Conservation (phyloP, 768 basidiomycete species). For the Phylloporus arenicola region DNA sequence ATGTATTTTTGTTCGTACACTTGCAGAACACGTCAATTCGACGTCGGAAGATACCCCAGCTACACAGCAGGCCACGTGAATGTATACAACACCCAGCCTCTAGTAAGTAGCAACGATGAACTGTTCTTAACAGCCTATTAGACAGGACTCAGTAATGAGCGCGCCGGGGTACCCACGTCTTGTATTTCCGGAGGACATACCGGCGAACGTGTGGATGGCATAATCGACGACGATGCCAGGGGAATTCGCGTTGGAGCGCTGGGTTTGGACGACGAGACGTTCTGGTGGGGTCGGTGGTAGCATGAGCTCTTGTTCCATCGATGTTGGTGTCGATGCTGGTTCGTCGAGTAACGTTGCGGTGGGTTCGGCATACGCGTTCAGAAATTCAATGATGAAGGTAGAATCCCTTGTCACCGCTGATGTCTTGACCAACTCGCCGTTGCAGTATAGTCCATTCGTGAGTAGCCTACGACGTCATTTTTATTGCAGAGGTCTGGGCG, state of each 20-base stretch:
- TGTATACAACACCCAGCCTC: too few species aligned
- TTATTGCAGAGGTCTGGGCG: constrained; percentile 68
- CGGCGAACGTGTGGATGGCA: too few species aligned
- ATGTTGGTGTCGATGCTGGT: neutral
- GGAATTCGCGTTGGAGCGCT: too few species aligned
- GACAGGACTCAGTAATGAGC: too few species aligned
- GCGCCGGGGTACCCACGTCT: too few species aligned
- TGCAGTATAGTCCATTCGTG: constrained; percentile 68
- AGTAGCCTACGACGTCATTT: constrained; percentile 69
- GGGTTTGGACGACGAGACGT: too few species aligned
- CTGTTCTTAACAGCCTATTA: too few species aligned
- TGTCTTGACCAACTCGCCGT: constrained; percentile 55
- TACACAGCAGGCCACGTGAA: neutral
- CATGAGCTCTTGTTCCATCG: constrained; percentile 1
- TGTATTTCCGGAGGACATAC: too few species aligned
- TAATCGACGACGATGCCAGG: too few species aligned
- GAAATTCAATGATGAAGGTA: constrained; percentile 51
- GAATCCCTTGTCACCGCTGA: constrained; percentile 51
- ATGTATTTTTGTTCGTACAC: constrained; percentile 32
- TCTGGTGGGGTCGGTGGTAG: constrained; percentile 13
- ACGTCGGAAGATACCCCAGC: constrained; percentile 10
- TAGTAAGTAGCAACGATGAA: too few species aligned
- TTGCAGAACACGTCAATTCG: constrained; percentile 18
- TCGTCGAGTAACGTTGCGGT: neutral
- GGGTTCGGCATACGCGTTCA: constrained; percentile 40